phyloP scores from a whole-genome alignment of 139 green algal genomes.

The Haematococcus lacustris region DNA sequence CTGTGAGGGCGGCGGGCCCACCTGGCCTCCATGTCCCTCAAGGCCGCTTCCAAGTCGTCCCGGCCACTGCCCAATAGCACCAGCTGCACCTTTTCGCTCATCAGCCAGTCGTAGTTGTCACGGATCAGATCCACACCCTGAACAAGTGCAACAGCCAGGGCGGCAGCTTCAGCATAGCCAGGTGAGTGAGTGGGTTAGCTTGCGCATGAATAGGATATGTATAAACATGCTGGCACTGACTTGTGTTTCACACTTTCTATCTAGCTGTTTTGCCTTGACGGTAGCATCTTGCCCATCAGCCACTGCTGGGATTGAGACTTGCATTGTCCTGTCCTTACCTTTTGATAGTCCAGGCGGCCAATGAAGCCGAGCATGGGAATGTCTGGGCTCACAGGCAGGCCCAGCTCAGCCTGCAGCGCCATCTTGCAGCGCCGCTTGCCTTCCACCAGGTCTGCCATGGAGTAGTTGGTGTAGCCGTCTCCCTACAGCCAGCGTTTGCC shows the following conservation, averaged over 20 bases:
- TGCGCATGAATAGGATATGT: background rate
- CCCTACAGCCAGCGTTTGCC: slow-evolving; percentile 9
- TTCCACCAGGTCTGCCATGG: slow-evolving; percentile 39
- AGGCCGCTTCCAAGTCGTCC: slow-evolving; percentile 77
- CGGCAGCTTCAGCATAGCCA: background rate
- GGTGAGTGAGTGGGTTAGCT: background rate
- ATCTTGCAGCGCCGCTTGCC: slow-evolving; percentile 86
- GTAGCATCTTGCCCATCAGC: no score
- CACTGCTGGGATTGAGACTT: no score
- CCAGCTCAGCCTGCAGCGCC: slow-evolving; percentile 82
- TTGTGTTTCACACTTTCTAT: no score
- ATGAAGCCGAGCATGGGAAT: slow-evolving; percentile 88
- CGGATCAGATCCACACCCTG: slow-evolving; percentile 95
- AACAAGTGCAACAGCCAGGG: background rate
- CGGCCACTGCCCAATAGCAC: slow-evolving; percentile 88
- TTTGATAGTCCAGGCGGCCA: slow-evolving; percentile 74
- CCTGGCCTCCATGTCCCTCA: slow-evolving; percentile 63
- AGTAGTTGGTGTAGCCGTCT: slow-evolving; percentile 79
- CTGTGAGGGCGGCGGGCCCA: slow-evolving; percentile 1
- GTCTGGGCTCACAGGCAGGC: slow-evolving; percentile 78
- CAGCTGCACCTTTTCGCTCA: slow-evolving; percentile 78
- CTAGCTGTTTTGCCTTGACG: no score
- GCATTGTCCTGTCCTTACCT: no score
- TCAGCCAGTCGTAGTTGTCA: slow-evolving; percentile 82
- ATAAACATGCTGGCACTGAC: background rate